Evolutionary conservation across 352 stramenopile genomes (phyloP).

Genomic region (Phytophthora capsici): DNA sequence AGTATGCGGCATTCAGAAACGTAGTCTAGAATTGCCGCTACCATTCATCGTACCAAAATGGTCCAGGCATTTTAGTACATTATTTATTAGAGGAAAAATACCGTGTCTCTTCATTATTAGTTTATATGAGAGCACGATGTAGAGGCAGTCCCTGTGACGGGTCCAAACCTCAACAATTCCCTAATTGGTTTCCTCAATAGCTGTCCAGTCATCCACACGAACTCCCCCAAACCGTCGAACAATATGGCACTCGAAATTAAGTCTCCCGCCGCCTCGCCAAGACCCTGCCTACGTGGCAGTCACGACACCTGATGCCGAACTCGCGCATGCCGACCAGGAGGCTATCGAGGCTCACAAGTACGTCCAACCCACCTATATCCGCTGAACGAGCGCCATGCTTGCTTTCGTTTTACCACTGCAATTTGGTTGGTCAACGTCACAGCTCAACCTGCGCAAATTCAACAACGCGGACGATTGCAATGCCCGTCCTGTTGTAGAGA

Average conservation of each 20-base stretch:
- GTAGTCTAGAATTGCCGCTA: no score
- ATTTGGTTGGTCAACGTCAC: slow-evolving; percentile 51
- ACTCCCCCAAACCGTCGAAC: not conserved
- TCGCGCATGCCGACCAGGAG: slow-evolving; percentile 3
- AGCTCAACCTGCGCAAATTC: slow-evolving; percentile 55
- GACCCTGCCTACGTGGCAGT: slow-evolving; percentile 17
- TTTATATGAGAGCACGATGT: no score
- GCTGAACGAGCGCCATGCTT: slow-evolving; percentile 43
- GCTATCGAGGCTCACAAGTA: not conserved
- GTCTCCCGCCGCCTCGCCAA: slow-evolving; percentile 4
- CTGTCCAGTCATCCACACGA: not conserved
- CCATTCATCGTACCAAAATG: no score
- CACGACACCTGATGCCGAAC: slow-evolving; percentile 15
- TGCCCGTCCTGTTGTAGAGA: slow-evolving; percentile 26
- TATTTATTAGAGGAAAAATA: no score
- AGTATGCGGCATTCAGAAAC: no score
- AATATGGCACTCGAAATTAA: slow-evolving; percentile 3
- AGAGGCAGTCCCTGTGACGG: no score
- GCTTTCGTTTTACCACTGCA: slow-evolving; percentile 46
- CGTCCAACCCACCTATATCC: slow-evolving; percentile 39
- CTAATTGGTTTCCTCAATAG: slow-evolving; percentile 11
- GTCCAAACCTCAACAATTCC: no score
- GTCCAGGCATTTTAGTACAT: no score
- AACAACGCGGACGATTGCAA: slow-evolving; percentile 46
- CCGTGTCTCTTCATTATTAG: no score